phyloP scores from a whole-genome alignment of 2,329 filamentous ascomycete species.

The Phaeosphaeria sp. region DNA sequence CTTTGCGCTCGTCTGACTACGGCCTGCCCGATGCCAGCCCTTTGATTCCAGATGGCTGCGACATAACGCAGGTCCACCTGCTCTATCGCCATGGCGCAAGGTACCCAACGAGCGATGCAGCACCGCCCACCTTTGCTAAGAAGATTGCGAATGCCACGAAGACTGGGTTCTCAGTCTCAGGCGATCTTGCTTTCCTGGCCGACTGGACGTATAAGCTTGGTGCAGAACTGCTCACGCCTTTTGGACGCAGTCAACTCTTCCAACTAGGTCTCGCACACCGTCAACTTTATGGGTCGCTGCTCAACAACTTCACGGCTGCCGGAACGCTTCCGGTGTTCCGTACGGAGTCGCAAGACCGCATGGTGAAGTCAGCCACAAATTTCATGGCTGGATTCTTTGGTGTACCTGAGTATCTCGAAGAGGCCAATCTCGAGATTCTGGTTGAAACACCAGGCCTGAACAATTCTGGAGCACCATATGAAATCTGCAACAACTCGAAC shows the following conservation, averaged over 20 bases:
- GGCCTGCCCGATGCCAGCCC: constrained; percentile 35
- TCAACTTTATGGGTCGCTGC: constrained; percentile 51
- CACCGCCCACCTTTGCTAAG: constrained; percentile 30
- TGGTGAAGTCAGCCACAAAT: constrained; percentile 43
- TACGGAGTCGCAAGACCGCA: constrained; percentile 39
- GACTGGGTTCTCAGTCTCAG: constrained; percentile 28
- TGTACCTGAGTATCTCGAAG: constrained; percentile 35
- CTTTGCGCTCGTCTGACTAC: constrained; percentile 35
- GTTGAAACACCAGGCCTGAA: constrained; percentile 34
- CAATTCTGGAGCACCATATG: constrained; percentile 40
- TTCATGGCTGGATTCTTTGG: constrained; percentile 44
- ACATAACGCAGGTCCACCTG: constrained; percentile 36
- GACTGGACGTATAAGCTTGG: constrained; percentile 41
- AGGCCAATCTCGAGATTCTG: constrained; percentile 40
- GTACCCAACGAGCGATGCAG: constrained; percentile 37
- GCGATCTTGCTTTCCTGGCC: constrained; percentile 34
- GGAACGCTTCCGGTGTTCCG: constrained; percentile 50
- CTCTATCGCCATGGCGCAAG: constrained; percentile 41
- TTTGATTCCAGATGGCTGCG: constrained; percentile 32
- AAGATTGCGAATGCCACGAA: constrained; percentile 37
- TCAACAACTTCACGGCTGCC: constrained; percentile 52
- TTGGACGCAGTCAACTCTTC: constrained; percentile 48
- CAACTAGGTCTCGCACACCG: constrained; percentile 51
- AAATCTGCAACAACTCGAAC: constrained; percentile 39
- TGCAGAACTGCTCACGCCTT: constrained; percentile 39